phyloP scores from a whole-genome alignment of 2,329 filamentous ascomycete species.

The Aspergillus felis region DNA sequence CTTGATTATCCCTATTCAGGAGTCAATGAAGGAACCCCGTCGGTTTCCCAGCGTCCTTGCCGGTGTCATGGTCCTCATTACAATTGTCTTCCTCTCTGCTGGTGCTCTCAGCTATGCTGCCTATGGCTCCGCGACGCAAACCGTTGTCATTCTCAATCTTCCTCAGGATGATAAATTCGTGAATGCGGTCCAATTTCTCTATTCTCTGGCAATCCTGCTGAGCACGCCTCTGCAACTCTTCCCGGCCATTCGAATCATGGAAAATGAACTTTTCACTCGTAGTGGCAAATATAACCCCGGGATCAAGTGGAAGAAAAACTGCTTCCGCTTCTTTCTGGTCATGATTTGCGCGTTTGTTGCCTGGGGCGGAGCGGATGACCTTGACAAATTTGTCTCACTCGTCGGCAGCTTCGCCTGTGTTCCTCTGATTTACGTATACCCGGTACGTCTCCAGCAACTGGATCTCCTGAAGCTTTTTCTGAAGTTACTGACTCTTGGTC shows the following conservation, averaged over 20 bases:
- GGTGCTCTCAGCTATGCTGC: conserved; percentile 93
- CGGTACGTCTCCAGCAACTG: conserved; percentile 59
- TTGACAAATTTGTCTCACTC: conserved; percentile 95
- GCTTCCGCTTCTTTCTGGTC: conserved; percentile 91
- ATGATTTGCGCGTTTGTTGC: conserved; percentile 80
- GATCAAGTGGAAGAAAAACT: conserved; percentile 99
- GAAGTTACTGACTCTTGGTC: conserved; percentile 3
- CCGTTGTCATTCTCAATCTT: conserved; percentile 91
- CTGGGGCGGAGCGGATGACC: conserved; percentile 85
- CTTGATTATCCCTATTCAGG: conserved; percentile 95
- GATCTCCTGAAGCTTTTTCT: neutral
- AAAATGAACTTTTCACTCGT: conserved; percentile 87
- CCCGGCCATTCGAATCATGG: conserved; percentile 92
- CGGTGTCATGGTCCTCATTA: conserved; percentile 92
- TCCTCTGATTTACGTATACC: conserved; percentile 94
- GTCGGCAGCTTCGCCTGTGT: conserved; percentile 98
- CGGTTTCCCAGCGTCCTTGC: conserved; percentile 89
- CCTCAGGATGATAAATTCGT: conserved; percentile 94
- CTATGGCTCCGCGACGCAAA: conserved; percentile 92
- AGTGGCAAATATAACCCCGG: conserved; percentile 97
- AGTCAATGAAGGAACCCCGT: conserved; percentile 86
- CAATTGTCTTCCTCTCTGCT: conserved; percentile 82
- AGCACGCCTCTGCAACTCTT: conserved; percentile 96
- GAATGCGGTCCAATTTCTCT: conserved; percentile 93
- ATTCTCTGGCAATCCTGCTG: conserved; percentile 94